A percentile compares a stretch with the other conserved stretches of the same genome.
These are phyloP conservation scores for Cladosporium sp. DNA, from an alignment of 2,329 filamentous ascomycete species.

Conservation along the genomic window DNA sequence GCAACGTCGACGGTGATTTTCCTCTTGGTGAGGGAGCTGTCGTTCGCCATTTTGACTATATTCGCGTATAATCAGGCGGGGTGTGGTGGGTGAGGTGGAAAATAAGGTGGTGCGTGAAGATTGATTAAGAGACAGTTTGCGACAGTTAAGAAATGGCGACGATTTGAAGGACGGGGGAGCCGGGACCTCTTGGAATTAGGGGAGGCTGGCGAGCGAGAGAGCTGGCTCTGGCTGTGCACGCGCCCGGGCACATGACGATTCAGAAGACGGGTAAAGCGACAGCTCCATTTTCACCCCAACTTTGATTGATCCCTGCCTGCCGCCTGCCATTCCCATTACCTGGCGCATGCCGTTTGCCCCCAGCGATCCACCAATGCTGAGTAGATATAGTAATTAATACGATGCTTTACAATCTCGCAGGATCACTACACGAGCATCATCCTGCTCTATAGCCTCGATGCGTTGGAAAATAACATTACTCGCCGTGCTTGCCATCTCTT, in stretches of 20 bases:
- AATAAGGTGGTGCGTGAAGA: neutral
- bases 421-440: neutral
- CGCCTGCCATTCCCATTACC: neutral
- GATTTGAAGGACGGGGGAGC: conserved; percentile 3
- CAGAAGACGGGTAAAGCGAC: neutral
- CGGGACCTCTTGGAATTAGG: neutral
- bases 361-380: neutral
- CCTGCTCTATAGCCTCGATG: neutral
- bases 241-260: neutral
- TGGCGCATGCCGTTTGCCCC: neutral
- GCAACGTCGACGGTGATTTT: conserved; percentile 27
- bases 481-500: neutral
- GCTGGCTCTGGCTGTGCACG: neutral
- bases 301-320: neutral
- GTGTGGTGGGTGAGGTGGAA: neutral
- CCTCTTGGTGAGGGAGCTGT: conserved; percentile 16
- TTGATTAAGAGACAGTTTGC: conserved; percentile 12
- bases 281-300: neutral
- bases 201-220: neutral
- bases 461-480: neutral
- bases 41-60: conserved; percentile 10
- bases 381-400: neutral
- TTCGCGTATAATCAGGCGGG: neutral
- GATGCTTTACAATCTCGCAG: neutral
- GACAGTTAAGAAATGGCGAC: conserved; percentile 8